A percentile compares a stretch with the other conserved stretches of the same genome.
Evolutionary conservation across 202 grass and related monocot genomes (phyloP).

Genomic region (Panicum hallii): DNA sequence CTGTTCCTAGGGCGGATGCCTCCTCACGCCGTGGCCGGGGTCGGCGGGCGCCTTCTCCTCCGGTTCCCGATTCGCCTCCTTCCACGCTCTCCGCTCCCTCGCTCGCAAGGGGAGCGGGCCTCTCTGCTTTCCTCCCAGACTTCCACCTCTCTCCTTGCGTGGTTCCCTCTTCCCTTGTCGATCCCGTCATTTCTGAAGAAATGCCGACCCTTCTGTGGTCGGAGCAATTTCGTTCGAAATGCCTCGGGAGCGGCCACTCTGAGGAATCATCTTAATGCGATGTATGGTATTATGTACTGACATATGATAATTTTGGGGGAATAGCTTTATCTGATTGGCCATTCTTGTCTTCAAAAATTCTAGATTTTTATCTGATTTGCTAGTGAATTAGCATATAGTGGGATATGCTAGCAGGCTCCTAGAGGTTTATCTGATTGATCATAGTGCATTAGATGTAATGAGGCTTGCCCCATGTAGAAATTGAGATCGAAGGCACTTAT

Average conservation of each 20-base stretch:
- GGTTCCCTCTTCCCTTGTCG: not conserved
- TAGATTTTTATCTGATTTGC: too few species aligned
- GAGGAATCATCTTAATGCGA: too few species aligned
- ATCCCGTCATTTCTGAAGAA: too few species aligned
- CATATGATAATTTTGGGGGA: not conserved
- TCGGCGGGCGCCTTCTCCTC: constrained; percentile 19
- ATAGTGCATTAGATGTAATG: not conserved
- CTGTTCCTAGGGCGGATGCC: constrained; percentile 44
- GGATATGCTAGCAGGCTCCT: too few species aligned
- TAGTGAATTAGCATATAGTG: too few species aligned
- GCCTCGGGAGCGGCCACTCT: too few species aligned
- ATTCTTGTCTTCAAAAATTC: too few species aligned
- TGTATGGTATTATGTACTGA: not conserved
- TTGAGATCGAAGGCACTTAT: not conserved
- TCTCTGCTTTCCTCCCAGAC: not conserved
- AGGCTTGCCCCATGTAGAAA: not conserved
- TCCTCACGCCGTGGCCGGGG: constrained; percentile 12
- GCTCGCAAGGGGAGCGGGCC: constrained; percentile 55
- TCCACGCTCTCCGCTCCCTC: constrained; percentile 65
- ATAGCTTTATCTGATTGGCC: not conserved
- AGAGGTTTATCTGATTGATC: not conserved
- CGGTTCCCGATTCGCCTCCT: constrained; percentile 46
- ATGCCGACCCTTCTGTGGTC: not conserved
- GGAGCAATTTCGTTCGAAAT: too few species aligned
- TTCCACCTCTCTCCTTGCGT: not conserved